A percentile compares a stretch with the other conserved stretches of the same genome.
Evolutionary conservation across 2,329 filamentous ascomycete genomes (phyloP).

Genomic region (Clonostachys sp.): DNA sequence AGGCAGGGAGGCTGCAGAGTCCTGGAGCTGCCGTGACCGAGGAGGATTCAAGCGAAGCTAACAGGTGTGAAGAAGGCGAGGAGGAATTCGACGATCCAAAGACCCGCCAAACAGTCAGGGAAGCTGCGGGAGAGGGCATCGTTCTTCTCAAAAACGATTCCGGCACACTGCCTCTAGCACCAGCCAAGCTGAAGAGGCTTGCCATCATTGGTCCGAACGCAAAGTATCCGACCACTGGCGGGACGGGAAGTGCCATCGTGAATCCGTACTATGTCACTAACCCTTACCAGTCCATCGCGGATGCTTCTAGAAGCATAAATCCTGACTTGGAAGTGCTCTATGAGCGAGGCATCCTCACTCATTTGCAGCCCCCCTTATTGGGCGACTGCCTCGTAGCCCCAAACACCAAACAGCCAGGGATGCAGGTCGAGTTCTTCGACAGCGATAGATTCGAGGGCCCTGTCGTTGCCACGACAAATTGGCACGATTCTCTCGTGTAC

Average conservation of each 20-base stretch:
- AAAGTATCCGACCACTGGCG: slow-evolving; percentile 62
- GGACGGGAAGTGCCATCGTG: slow-evolving; percentile 63
- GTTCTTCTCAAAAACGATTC: slow-evolving; percentile 62
- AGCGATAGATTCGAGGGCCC: slow-evolving; percentile 4
- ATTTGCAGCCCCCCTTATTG: slow-evolving; percentile 7
- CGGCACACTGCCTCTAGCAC: slow-evolving; percentile 51
- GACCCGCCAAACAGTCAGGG: slow-evolving; percentile 54
- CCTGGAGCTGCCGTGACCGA: slow-evolving; percentile 35
- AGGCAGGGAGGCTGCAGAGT: slow-evolving; percentile 55
- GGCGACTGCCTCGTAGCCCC: slow-evolving; percentile 2
- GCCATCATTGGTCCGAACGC: slow-evolving; percentile 66
- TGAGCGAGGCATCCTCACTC: slow-evolving; percentile 6
- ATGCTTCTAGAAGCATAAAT: not conserved
- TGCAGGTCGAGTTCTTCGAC: not conserved
- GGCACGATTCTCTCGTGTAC: slow-evolving; percentile 9
- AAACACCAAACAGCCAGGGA: not conserved
- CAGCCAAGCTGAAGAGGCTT: slow-evolving; percentile 46
- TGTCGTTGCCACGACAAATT: slow-evolving; percentile 4
- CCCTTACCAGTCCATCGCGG: slow-evolving; percentile 32
- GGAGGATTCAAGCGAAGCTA: too few species aligned
- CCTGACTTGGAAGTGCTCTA: slow-evolving; percentile 5
- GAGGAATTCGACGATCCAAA: slow-evolving; percentile 51
- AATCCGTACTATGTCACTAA: slow-evolving; percentile 66
- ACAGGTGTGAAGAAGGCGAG: slow-evolving; percentile 23
- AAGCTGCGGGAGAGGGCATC: slow-evolving; percentile 57